These are phyloP conservation scores for Flaveria sonorensis DNA, from an alignment of 129 eudicot species.

Conservation along the genomic window DNA sequence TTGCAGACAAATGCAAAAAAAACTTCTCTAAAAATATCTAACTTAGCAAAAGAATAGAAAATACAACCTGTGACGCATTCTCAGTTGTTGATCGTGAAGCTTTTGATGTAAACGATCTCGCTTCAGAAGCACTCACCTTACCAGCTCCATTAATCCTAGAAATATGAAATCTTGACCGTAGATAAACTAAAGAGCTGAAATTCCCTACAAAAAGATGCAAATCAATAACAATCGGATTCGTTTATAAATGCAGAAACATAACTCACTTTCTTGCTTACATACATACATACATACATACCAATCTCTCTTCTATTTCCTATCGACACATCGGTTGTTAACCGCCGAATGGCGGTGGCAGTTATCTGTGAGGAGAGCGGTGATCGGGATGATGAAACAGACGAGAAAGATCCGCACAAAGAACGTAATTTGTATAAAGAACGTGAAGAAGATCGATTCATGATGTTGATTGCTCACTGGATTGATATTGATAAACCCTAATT, in stretches of 20 bases:
- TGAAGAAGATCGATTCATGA: constrained; percentile 42
- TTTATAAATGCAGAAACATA: constrained; percentile 16
- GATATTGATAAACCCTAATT: constrained; percentile 37
- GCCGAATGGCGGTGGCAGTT: constrained; percentile 36
- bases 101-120: constrained; percentile 67
- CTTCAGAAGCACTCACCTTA: constrained; percentile 20
- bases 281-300: constrained; percentile 19
- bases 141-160: constrained; percentile 33
- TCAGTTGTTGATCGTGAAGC: constrained; percentile 49
- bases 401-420: constrained; percentile 1
- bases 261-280: not conserved
- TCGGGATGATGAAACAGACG: constrained; percentile 19
- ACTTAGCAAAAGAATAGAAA: constrained; percentile 3
- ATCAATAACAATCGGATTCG: constrained; percentile 12
- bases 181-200: constrained; percentile 32
- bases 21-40: not conserved
- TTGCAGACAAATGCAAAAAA: not conserved
- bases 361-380: constrained; percentile 31
- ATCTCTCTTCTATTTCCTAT: constrained; percentile 24
- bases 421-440: constrained; percentile 29
- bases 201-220: constrained; percentile 39
- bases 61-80: constrained; percentile 62
- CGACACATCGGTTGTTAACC: constrained; percentile 24
- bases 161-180: constrained; percentile 46
- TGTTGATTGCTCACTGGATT: constrained; percentile 13